Percentiles rank a stretch among this genome's conserved stretches.
Conservation (phyloP, 495 filamentous ascomycete genomes). For the Glarea lozoyensis region DNA sequence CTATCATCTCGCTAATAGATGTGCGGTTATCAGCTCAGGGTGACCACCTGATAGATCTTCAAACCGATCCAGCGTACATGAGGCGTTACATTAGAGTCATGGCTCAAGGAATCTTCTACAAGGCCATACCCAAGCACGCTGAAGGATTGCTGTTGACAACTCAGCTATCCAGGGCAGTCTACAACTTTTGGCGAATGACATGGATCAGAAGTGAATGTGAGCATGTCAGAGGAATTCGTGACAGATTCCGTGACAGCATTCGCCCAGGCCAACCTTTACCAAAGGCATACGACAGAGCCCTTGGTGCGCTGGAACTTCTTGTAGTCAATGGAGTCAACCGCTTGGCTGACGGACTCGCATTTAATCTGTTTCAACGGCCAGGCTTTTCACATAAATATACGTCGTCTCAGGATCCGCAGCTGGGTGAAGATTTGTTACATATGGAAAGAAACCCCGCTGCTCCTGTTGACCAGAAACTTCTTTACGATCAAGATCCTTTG, state of each 20-base stretch:
- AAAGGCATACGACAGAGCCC: neutral
- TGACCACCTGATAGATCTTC: neutral
- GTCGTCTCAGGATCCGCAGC: neutral
- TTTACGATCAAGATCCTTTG: neutral
- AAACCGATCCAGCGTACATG: constrained; percentile 1
- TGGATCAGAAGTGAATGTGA: neutral
- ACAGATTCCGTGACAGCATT: neutral
- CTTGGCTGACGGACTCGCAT: neutral
- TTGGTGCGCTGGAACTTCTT: constrained; percentile 1
- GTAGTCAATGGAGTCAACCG: neutral
- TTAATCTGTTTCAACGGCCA: neutral
- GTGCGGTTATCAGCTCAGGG: neutral
- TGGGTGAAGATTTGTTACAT: neutral
- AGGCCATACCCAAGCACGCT: neutral
- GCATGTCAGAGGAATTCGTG: neutral
- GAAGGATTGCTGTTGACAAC: neutral
- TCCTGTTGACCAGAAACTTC: neutral
- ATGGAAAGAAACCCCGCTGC: neutral
- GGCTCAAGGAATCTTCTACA: neutral
- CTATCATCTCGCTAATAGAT: neutral
- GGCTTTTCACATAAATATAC: neutral
- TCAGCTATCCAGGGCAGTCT: neutral
- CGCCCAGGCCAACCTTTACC: neutral
- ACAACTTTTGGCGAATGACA: neutral
- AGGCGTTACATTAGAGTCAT: neutral